Base-by-base conservation (phyloP, 2,329 filamentous ascomycete genomes). In the Scedosporium apiospermum region DNA sequence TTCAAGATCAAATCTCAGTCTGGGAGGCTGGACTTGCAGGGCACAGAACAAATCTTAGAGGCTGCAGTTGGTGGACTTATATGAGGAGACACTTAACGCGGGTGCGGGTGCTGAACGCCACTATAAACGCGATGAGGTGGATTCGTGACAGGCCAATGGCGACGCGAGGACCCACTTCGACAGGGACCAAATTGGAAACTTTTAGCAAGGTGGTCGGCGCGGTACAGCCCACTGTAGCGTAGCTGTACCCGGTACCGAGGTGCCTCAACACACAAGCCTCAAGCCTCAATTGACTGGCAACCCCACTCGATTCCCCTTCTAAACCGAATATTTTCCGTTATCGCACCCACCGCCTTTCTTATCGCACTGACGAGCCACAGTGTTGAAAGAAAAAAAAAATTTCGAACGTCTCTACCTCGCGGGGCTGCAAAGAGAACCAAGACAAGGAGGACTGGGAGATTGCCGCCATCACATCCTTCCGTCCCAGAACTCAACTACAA, bases 351-450 rank as follows among this genome's bases (percentile, higher is more conserved):
- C 60, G 60, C 60, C 34, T 58, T 58, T 53, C 55, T 63, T 60
- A 63, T 63, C 61, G 42, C 9, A 38, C 23, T n/a, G 10, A 6
- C 3, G 44, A 49, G 30, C 38, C 55, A 62, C 55, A 58, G 38
- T 34, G 30, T 21, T 51, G n/a, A 16, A 51, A 61, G 42, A 58
- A 58, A 63, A 58, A 58, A 63, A 63, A 63, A 63, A 63, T 26
- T 57, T 58, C 42, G 30, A 16, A 18, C 23, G 23, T 46, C 16
- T 16, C 23, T n/a, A 58, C 23, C 23, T 57, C 51, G 60, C 60
- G 60, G 60, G 60, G 60, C 53, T 51, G 59, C 26, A 51, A 61
- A 21, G 14, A 51, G 16, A 34, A 51, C 42, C 34, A 38, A 38
- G 34, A 38, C 34, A 12, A 38, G 34, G 34, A 38, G 34, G 34